phyloP scores from a whole-genome alignment of 1,284 basidiomycete genomes.

The Ustilago esculenta region DNA sequence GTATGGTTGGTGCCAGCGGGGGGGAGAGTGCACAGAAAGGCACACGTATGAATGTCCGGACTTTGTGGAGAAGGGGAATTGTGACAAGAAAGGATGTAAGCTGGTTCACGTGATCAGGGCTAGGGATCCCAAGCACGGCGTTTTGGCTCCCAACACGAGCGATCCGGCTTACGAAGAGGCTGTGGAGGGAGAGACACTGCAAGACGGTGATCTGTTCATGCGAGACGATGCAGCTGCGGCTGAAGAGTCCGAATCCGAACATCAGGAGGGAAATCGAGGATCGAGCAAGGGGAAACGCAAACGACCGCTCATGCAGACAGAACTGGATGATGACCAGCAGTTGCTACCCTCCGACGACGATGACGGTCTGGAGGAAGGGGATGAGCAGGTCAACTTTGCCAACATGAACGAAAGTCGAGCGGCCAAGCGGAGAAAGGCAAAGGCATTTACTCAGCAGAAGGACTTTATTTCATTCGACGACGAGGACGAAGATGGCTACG shows the following conservation, averaged over 20 bases:
- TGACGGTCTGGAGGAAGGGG: constrained; percentile 8
- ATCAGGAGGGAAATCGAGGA: neutral
- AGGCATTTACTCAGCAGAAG: constrained; percentile 52
- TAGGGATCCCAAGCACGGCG: neutral
- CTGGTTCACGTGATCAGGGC: constrained; percentile 56
- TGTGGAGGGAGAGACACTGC: neutral
- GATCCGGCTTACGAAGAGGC: too few species aligned
- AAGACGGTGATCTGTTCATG: constrained; percentile 48
- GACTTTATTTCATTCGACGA: constrained; percentile 63
- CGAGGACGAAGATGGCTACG: constrained; percentile 18
- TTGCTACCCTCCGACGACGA: constrained; percentile 7
- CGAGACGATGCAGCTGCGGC: constrained; percentile 53
- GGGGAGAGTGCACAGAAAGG: constrained; percentile 44
- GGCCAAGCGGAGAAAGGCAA: constrained; percentile 24
- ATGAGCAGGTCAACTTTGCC: constrained; percentile 17
- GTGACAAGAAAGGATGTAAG: constrained; percentile 49
- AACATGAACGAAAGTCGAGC: constrained; percentile 2
- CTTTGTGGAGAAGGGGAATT: constrained; percentile 57
- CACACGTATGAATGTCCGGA: constrained; percentile 65
- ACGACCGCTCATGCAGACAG: constrained; percentile 29
- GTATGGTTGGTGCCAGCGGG: constrained; percentile 62
- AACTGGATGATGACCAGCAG: constrained; percentile 18
- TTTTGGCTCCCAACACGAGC: neutral
- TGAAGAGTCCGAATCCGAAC: constrained; percentile 5
- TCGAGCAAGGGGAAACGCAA: constrained; percentile 23